A percentile compares a stretch with the other conserved stretches of the same genome.
Evolutionary conservation across 768 basidiomycete species (phyloP).

Genomic region (Gautieria morchelliformis): DNA sequence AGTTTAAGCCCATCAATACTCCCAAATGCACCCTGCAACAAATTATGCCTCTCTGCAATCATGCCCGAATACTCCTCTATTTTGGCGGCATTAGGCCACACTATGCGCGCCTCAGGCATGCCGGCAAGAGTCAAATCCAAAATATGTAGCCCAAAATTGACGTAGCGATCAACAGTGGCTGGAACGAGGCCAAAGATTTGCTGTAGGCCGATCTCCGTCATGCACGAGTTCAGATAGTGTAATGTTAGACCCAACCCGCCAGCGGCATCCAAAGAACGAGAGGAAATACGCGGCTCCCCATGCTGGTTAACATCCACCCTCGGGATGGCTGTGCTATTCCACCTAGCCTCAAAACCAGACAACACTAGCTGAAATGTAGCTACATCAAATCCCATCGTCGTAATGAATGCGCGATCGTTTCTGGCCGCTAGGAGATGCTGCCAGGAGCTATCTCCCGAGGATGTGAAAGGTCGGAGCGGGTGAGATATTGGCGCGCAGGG

Average conservation of each 20-base stretch:
- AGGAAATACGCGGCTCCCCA: conserved; percentile 18
- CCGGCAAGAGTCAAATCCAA: conserved; percentile 21
- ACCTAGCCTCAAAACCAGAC: conserved; percentile 22
- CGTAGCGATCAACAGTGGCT: conserved; percentile 26
- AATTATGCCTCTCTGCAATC: conserved; percentile 20
- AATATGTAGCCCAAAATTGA: conserved; percentile 24
- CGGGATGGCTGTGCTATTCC: conserved; percentile 22
- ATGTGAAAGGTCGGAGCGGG: conserved; percentile 18
- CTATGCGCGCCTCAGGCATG: conserved; percentile 21
- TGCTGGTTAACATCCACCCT: conserved; percentile 16
- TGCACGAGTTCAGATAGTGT: conserved; percentile 33
- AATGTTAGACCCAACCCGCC: conserved; percentile 34
- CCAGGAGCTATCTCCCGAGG: conserved; percentile 28
- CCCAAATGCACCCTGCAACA: conserved; percentile 30
- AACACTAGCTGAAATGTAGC: conserved; percentile 19
- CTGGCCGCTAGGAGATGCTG: conserved; percentile 21
- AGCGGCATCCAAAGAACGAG: conserved; percentile 26
- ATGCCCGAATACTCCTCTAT: conserved; percentile 22
- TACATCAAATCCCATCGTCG: conserved; percentile 33
- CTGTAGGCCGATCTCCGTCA: conserved; percentile 28
- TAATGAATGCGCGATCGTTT: conserved; percentile 33
- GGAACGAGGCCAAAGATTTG: conserved; percentile 36
- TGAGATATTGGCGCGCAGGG: not conserved
- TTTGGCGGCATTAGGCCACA: conserved; percentile 11
- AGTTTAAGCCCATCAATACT: conserved; percentile 34